Evolutionary conservation across 495 filamentous ascomycete genomes (phyloP).

Genomic region (Talaromyces stipitatus): DNA sequence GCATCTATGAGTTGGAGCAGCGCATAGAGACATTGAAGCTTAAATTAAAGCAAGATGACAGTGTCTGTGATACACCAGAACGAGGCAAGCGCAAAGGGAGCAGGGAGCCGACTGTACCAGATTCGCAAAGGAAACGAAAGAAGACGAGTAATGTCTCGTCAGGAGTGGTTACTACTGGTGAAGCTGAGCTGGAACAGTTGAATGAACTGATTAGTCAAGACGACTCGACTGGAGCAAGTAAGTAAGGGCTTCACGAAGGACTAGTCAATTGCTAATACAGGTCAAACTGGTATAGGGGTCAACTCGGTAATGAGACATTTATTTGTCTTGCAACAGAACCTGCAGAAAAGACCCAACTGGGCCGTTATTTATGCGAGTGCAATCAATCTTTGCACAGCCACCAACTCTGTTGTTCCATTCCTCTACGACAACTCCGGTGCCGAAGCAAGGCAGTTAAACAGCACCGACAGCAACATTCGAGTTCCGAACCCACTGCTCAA

Average conservation of each 20-base stretch:
- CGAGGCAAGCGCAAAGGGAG: constrained; percentile 21
- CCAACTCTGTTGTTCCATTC: constrained; percentile 8
- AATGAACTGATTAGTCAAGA: background rate
- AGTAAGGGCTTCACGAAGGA: background rate
- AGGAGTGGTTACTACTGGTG: background rate
- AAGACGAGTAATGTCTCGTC: constrained; percentile 12
- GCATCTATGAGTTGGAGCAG: constrained; percentile 34
- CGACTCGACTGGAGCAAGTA: background rate
- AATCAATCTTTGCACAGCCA: constrained; percentile 20
- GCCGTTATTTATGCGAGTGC: constrained; percentile 15
- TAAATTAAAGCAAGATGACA: constrained; percentile 3
- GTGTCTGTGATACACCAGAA: constrained; percentile 1
- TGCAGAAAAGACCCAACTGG: constrained; percentile 21
- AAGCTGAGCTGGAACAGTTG: background rate
- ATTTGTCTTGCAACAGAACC: constrained; percentile 21
- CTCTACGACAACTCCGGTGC: background rate
- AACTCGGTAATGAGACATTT: constrained; percentile 26
- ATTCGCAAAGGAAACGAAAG: constrained; percentile 14
- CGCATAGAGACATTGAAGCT: constrained; percentile 22
- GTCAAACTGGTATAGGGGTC: too few species aligned
- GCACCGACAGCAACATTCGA: background rate
- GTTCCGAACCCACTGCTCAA: constrained; percentile 11
- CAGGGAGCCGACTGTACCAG: constrained; percentile 1
- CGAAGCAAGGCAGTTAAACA: background rate
- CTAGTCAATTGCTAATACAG: background rate